phyloP scores from a whole-genome alignment of 2,329 filamentous ascomycete species.

The Nemania sp. region DNA sequence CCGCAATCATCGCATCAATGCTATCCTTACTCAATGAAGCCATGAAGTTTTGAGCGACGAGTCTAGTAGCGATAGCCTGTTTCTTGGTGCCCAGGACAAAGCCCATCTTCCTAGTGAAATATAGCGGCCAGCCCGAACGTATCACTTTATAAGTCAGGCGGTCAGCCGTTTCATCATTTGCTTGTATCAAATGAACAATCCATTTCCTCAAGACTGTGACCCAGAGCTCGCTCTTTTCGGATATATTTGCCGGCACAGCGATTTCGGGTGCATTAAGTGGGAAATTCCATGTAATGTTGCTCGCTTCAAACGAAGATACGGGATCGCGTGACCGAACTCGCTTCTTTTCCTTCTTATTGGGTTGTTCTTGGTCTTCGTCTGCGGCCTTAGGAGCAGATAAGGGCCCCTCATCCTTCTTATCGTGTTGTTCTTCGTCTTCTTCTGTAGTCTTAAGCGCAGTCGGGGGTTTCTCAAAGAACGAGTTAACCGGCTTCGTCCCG shows the following conservation, averaged over 20 bases:
- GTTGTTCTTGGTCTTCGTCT: constrained; percentile 16
- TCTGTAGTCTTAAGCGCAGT: constrained; percentile 1
- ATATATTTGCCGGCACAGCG: constrained; percentile 6
- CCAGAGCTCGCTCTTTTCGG: constrained; percentile 32
- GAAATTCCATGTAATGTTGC: constrained; percentile 40
- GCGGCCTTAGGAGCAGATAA: background rate
- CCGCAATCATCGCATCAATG: constrained; percentile 38
- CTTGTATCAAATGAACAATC: constrained; percentile 30
- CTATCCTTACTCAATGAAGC: constrained; percentile 21
- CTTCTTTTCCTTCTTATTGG: constrained; percentile 30
- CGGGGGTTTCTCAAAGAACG: constrained; percentile 32
- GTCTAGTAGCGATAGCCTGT: constrained; percentile 27
- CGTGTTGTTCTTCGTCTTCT: constrained; percentile 14
- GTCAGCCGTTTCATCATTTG: constrained; percentile 37
- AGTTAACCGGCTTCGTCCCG: constrained; percentile 33
- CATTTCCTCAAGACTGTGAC: constrained; percentile 21
- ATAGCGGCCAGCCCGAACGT: constrained; percentile 39
- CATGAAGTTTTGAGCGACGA: constrained; percentile 37
- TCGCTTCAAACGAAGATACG: constrained; percentile 37
- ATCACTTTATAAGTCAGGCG: constrained; percentile 42
- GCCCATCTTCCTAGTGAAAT: constrained; percentile 37
- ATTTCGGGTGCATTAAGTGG: constrained; percentile 31
- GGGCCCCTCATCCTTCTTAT: constrained; percentile 29
- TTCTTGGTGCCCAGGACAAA: constrained; percentile 43
- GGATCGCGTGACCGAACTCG: constrained; percentile 27